Evolutionary conservation across 1,284 basidiomycete species (phyloP).

Genomic region (Cryptococcus sp.): DNA sequence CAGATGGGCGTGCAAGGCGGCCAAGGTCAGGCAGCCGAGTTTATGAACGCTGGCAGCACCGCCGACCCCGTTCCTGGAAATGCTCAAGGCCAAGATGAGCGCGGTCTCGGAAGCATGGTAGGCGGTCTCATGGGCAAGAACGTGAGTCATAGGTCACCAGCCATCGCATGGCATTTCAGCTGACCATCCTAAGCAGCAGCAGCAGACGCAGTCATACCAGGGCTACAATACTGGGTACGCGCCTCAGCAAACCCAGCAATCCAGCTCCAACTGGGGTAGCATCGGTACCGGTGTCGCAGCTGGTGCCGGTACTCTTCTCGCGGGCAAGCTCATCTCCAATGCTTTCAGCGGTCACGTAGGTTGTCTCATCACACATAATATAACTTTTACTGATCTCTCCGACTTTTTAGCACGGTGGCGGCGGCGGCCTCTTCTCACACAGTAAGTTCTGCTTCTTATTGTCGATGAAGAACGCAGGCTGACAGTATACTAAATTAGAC

Average conservation of each 20-base stretch:
- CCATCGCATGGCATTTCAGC: not conserved
- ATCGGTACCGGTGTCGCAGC: slow-evolving; percentile 17
- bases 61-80: slow-evolving; percentile 16
- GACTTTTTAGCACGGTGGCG: slow-evolving; percentile 12
- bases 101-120: slow-evolving; percentile 26
- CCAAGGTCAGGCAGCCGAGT: slow-evolving; percentile 22
- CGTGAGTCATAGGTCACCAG: not conserved
- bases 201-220: slow-evolving; percentile 5
- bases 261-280: slow-evolving; percentile 11
- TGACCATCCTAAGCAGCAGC: too few relatives aligned
- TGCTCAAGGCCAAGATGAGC: slow-evolving; percentile 17
- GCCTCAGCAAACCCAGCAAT: slow-evolving; percentile 12
- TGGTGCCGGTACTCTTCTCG: slow-evolving; percentile 17
- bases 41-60: slow-evolving; percentile 20
- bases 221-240: slow-evolving; percentile 14
- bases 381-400: slow-evolving; percentile 2
- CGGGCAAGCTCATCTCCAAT: slow-evolving; percentile 16
- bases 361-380: not conserved
- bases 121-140: slow-evolving; percentile 18
- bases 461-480: too few relatives aligned
- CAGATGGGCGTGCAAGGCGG: not conserved
- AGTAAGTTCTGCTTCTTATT: not conserved
- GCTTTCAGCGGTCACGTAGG: slow-evolving; percentile 9
- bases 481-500: too few relatives aligned
- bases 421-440: slow-evolving; percentile 20